Evolutionary conservation across 768 basidiomycete genomes (phyloP).

Genomic region (Mycena indigotica): DNA sequence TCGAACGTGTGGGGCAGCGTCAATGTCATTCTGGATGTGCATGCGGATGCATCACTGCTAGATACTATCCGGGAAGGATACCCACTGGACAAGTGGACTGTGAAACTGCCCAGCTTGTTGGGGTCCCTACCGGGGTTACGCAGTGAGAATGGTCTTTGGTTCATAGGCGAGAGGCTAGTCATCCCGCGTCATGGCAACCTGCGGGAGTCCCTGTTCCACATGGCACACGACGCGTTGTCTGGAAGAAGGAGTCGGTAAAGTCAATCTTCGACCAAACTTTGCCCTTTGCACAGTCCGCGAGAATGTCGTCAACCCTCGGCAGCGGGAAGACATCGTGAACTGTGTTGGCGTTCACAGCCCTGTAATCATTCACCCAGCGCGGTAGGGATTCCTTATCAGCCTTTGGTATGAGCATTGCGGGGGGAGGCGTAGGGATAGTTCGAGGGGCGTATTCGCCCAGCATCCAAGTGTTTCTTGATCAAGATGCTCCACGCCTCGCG

Average conservation of each 20-base stretch:
- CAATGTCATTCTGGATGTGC: no score
- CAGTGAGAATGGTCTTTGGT: no score
- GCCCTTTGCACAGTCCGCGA: conserved; percentile 26
- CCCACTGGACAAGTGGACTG: no score
- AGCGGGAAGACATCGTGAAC: conserved; percentile 23
- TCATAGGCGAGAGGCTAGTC: no score
- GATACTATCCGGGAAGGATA: no score
- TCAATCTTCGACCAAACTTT: conserved; percentile 35
- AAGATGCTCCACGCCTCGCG: conserved; percentile 29
- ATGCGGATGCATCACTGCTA: no score
- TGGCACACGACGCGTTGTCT: no score
- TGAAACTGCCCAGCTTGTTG: no score
- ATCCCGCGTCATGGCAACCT: no score
- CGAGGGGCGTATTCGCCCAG: conserved; percentile 29
- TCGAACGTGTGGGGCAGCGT: no score
- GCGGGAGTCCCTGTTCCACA: no score
- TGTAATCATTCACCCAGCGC: conserved; percentile 31
- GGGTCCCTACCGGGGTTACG: no score
- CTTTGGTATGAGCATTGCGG: conserved; percentile 35
- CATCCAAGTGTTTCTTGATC: conserved; percentile 30
- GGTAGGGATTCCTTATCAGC: conserved; percentile 26
- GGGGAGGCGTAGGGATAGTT: conserved; percentile 29
- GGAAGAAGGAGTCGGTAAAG: conserved; percentile 44
- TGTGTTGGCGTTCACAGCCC: conserved; percentile 25
- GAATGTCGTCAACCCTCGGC: conserved; percentile 31